Evolutionary conservation across 2,329 filamentous ascomycete species (phyloP).

Genomic region (Pseudocercospora vitis): DNA sequence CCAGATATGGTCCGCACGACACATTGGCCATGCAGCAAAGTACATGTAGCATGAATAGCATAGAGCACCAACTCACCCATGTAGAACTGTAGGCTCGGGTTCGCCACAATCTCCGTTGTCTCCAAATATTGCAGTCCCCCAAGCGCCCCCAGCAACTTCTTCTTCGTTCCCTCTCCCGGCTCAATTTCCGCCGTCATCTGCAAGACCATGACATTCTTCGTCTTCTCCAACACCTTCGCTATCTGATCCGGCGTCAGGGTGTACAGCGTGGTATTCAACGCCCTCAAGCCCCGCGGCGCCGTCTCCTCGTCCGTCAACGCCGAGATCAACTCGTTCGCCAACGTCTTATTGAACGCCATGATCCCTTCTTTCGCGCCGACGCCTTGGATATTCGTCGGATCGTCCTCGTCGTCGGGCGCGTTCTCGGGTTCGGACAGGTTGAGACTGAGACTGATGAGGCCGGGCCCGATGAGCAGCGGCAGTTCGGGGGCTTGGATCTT

Average conservation of each 20-base stretch:
- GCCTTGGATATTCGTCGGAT: constrained; percentile 34
- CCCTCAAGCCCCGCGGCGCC: constrained; percentile 37
- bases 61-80: constrained; percentile 36
- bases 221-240: constrained; percentile 37
- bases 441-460: constrained; percentile 42
- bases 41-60: background rate
- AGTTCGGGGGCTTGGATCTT: constrained; percentile 43
- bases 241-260: constrained; percentile 41
- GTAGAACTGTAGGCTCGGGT: constrained; percentile 41
- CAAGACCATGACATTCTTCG: constrained; percentile 43
- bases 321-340: constrained; percentile 34
- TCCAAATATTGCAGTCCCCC: constrained; percentile 37
- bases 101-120: constrained; percentile 44
- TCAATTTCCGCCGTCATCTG: constrained; percentile 42
- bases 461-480: constrained; percentile 39
- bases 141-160: constrained; percentile 37
- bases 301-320: constrained; percentile 38
- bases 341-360: constrained; percentile 40
- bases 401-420: constrained; percentile 37
- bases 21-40: too few species aligned
- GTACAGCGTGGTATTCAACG: constrained; percentile 46
- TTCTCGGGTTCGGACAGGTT: constrained; percentile 41
- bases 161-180: constrained; percentile 39
- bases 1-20: too few species aligned
- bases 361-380: constrained; percentile 37